phyloP scores from a whole-genome alignment of 257 asterid species.

The Solanum dulcamara region DNA sequence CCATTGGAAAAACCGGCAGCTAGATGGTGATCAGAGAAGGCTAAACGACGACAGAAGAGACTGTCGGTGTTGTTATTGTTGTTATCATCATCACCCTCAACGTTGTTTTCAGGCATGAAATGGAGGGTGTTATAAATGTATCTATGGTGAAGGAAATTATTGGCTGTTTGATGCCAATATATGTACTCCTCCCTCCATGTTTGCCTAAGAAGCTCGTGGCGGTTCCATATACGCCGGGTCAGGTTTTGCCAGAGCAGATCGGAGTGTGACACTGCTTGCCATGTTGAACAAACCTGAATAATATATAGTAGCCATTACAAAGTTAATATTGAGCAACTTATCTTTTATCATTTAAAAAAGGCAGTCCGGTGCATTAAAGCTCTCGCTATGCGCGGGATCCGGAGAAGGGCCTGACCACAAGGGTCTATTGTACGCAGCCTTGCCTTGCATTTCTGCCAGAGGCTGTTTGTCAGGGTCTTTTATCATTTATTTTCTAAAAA shows the following conservation, averaged over 20 bases:
- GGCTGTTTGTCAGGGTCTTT: too few relatives aligned
- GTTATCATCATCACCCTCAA: not conserved
- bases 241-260: slow-evolving; percentile 76
- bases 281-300: slow-evolving; percentile 84
- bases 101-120: slow-evolving; percentile 16
- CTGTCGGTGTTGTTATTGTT: slow-evolving; percentile 25
- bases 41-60: slow-evolving; percentile 53
- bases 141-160: slow-evolving; percentile 39
- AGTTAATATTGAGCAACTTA: not conserved
- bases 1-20: slow-evolving; percentile 86
- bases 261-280: slow-evolving; percentile 76
- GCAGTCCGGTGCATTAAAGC: too few relatives aligned
- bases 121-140: slow-evolving; percentile 32
- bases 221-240: slow-evolving; percentile 50
- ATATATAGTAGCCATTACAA: not conserved
- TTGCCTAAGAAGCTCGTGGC: slow-evolving; percentile 15
- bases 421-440: too few relatives aligned
- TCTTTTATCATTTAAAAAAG: not conserved
- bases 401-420: too few relatives aligned
- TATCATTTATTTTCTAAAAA: too few relatives aligned
- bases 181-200: slow-evolving; percentile 85
- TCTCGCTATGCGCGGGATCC: too few relatives aligned
- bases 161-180: slow-evolving; percentile 49
- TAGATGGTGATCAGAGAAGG: slow-evolving; percentile 54
- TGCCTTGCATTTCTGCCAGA: too few relatives aligned